Conservation (phyloP, 176 grass and related monocot species). For the Aegilops tauschii region DNA sequence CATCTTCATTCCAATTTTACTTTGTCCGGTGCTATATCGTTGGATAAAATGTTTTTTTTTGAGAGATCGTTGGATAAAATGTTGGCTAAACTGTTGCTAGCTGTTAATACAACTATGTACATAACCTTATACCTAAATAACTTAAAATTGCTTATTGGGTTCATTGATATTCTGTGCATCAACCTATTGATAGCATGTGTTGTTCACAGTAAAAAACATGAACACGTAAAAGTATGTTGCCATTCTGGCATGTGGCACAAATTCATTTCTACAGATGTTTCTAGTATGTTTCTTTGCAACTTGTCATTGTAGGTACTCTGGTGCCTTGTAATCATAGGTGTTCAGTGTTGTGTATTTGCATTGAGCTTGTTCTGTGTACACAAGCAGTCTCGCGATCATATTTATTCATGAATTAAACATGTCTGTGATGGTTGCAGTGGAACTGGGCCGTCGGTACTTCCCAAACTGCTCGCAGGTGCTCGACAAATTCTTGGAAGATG, state of each 20-base stretch:
- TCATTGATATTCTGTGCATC: constrained; percentile 1
- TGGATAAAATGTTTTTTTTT: not conserved
- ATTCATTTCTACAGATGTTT: not conserved
- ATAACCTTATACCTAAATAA: not conserved
- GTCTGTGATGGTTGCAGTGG: constrained; percentile 49
- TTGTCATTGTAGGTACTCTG: not conserved
- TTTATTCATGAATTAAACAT: not conserved
- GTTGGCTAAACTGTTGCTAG: not conserved
- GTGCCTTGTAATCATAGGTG: not conserved
- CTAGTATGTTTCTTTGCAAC: not conserved
- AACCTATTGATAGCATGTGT: not conserved
- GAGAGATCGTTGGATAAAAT: not conserved
- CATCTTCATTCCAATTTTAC: constrained; percentile 3
- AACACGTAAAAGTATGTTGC: not conserved
- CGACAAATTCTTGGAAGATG: constrained; percentile 80
- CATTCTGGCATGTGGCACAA: not conserved
- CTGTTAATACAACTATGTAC: not conserved
- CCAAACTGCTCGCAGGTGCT: constrained; percentile 84
- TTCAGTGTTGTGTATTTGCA: not conserved
- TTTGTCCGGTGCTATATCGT: not conserved
- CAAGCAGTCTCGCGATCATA: not conserved
- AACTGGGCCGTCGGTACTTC: constrained; percentile 77
- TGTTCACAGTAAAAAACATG: not conserved
- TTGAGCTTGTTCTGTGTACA: not conserved
- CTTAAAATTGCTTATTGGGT: not conserved